A percentile compares a stretch with the other conserved stretches of the same genome.
Evolutionary conservation across 108 stramenopile genomes (phyloP).

Genomic region (Nitzschia sp.): DNA sequence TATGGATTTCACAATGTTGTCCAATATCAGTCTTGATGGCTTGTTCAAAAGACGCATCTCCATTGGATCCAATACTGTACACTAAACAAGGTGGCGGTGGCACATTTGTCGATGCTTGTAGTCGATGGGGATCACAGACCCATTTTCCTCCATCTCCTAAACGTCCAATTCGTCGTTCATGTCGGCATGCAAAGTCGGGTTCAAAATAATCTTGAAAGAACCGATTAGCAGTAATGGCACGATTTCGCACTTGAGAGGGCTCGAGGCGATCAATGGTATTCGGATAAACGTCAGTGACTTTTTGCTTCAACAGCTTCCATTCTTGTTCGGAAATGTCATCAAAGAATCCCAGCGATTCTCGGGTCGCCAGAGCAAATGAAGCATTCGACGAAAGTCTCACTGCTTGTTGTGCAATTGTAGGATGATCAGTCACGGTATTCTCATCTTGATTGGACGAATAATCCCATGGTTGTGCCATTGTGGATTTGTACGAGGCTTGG

Average conservation of each 20-base stretch:
- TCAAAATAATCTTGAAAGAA: conserved; percentile 49
- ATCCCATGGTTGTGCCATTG: too few species aligned
- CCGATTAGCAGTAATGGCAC: background rate
- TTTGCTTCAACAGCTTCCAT: conserved; percentile 19
- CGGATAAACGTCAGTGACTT: conserved; percentile 8
- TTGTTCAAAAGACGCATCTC: conserved; percentile 43
- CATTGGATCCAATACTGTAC: conserved; percentile 53
- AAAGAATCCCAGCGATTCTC: conserved; percentile 31
- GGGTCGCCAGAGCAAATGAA: conserved; percentile 2
- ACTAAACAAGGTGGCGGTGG: conserved; percentile 41
- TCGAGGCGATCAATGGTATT: conserved; percentile 6
- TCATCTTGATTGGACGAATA: too few species aligned
- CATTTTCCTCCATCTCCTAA: conserved; percentile 70
- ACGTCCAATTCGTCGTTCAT: conserved; percentile 52
- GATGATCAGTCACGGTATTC: too few species aligned
- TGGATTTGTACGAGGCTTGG: too few species aligned
- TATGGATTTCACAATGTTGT: conserved; percentile 61
- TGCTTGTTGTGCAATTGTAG: too few species aligned
- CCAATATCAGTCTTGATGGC: conserved; percentile 11
- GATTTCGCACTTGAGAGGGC: background rate
- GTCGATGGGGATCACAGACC: conserved; percentile 64
- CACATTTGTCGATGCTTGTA: background rate
- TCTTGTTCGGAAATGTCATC: conserved; percentile 4
- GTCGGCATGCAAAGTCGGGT: conserved; percentile 63
- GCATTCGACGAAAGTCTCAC: too few species aligned